A percentile compares a stretch with the other conserved stretches of the same genome.
phyloP scores from a whole-genome alignment of 2,329 filamentous ascomycete species.

The Trichoderma harzianum region DNA sequence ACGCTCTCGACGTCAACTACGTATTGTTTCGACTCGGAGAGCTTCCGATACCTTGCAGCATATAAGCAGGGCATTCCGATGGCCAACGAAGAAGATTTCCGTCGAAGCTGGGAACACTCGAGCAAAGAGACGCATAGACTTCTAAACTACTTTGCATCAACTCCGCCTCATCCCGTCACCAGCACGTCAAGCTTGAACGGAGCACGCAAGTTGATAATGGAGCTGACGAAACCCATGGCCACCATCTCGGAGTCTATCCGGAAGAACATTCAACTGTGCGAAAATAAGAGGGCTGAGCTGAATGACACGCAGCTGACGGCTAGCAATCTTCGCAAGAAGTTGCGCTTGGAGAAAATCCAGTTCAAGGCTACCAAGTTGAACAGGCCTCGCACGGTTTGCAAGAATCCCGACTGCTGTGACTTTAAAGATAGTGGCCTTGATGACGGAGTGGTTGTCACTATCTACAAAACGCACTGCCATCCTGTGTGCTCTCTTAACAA shows the following conservation, averaged over 20 bases:
- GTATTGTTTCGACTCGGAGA: constrained; percentile 16
- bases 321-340: background rate
- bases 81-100: background rate
- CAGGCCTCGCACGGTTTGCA: constrained; percentile 18
- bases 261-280: constrained; percentile 15
- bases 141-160: background rate
- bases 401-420: constrained; percentile 15
- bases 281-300: background rate
- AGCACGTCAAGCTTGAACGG: constrained; percentile 24
- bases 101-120: constrained; percentile 23
- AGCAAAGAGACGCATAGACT: constrained; percentile 19
- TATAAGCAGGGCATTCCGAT: background rate
- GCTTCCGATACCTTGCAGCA: constrained; percentile 14
- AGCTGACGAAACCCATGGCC: constrained; percentile 23
- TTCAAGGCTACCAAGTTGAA: background rate
- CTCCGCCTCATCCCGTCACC: constrained; percentile 21
- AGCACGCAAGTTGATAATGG: constrained; percentile 3
- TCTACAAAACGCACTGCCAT: constrained; percentile 23
- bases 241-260: constrained; percentile 17
- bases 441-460: background rate
- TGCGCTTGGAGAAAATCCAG: constrained; percentile 9
- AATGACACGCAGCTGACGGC: background rate
- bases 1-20: background rate
- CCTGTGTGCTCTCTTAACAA: constrained; percentile 10
- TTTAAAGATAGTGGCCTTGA: constrained; percentile 6